Conservation (phyloP, 148 eudicot species). For the Vaccinium macrocarpon region DNA sequence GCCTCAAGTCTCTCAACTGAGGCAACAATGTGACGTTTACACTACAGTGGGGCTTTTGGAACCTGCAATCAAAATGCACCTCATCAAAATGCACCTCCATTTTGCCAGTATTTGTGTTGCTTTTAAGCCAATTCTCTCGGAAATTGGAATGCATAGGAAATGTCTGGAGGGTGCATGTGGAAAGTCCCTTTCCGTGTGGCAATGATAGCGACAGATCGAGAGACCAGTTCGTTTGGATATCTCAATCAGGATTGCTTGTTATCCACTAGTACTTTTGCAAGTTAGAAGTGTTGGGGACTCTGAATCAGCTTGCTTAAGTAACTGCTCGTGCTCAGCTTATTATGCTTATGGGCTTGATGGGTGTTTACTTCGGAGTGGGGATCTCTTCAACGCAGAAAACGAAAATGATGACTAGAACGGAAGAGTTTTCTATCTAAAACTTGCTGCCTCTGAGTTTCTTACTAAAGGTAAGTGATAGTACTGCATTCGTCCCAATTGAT, state of each 20-base stretch:
- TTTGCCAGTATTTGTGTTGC: constrained; percentile 23
- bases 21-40: constrained; percentile 29
- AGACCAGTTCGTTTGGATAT: constrained; percentile 18
- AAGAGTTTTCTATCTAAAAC: constrained; percentile 28
- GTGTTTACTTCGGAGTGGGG: constrained; percentile 29
- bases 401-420: constrained; percentile 26
- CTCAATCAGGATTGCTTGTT: constrained; percentile 12
- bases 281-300: constrained; percentile 21
- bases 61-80: constrained; percentile 21
- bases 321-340: constrained; percentile 36
- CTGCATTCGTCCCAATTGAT: background rate
- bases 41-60: constrained; percentile 26
- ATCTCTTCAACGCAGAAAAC: constrained; percentile 29
- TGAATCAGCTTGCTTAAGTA: constrained; percentile 19
- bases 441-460: constrained; percentile 33
- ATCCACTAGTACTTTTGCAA: background rate
- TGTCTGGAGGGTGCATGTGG: constrained; percentile 27
- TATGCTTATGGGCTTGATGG: constrained; percentile 24
- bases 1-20: constrained; percentile 17
- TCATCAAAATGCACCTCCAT: constrained; percentile 15
- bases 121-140: constrained; percentile 7
- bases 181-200: constrained; percentile 17
- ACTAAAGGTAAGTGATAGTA: background rate
- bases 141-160: constrained; percentile 24
- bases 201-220: background rate